A percentile compares a stretch with the other conserved stretches of the same genome.
Evolutionary conservation across 768 basidiomycete species (phyloP).

Genomic region (Strobilomyces confusus): DNA sequence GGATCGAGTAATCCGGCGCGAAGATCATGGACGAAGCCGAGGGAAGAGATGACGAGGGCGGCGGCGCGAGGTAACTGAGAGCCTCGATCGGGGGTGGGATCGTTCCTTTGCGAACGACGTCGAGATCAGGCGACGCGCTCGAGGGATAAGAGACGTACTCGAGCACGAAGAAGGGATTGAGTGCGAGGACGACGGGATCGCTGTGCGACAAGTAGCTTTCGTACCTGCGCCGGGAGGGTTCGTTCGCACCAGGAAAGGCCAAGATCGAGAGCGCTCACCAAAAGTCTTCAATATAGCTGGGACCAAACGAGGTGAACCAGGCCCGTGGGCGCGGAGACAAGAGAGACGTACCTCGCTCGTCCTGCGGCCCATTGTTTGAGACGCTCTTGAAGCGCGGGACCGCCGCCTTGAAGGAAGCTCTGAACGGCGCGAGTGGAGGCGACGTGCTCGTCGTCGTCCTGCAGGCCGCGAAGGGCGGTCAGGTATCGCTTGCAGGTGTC

Average conservation of each 20-base stretch:
- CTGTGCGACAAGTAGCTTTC: constrained; percentile 87
- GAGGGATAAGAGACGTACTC: constrained; percentile 54
- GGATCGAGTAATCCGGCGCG: constrained; percentile 78
- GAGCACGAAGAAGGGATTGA: constrained; percentile 97
- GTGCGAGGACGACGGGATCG: constrained; percentile 88
- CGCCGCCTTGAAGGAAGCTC: too few species aligned
- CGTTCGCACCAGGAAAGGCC: not conserved
- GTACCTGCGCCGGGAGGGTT: constrained; percentile 45
- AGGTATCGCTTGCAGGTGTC: too few species aligned
- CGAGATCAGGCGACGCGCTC: not conserved
- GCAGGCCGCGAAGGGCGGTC: too few species aligned
- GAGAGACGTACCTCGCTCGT: too few species aligned
- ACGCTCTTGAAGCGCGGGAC: too few species aligned
- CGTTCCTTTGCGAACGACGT: constrained; percentile 53
- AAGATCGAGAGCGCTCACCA: constrained; percentile 54
- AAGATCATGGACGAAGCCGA: constrained; percentile 93
- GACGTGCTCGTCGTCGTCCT: too few species aligned
- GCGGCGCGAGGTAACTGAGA: constrained; percentile 87
- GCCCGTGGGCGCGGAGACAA: too few species aligned
- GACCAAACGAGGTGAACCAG: too few species aligned
- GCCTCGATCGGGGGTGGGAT: constrained; percentile 83
- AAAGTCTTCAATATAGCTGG: constrained; percentile 94
- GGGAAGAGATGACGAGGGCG: constrained; percentile 79
- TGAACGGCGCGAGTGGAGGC: too few species aligned
- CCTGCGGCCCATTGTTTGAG: too few species aligned